phyloP scores from a whole-genome alignment of 768 basidiomycete genomes.

The Leccinum truebloodii region DNA sequence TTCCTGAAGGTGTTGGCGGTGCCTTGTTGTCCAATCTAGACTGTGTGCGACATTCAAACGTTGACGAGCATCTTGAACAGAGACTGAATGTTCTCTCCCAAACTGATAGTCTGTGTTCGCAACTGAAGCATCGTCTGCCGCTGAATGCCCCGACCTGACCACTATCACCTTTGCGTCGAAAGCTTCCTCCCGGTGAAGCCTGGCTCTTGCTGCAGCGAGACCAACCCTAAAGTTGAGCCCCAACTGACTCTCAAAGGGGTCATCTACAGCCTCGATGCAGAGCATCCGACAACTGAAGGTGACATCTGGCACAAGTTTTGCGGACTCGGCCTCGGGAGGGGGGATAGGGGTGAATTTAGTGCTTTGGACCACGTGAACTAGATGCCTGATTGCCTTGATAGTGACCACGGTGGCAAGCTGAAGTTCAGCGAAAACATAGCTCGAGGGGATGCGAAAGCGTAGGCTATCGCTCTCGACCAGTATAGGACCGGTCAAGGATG shows the following conservation, averaged over 20 bases:
- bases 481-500: constrained; percentile 40
- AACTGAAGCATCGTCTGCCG: constrained; percentile 34
- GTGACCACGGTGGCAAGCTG: constrained; percentile 69
- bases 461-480: constrained; percentile 60
- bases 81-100: constrained; percentile 60
- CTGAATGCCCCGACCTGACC: constrained; percentile 39
- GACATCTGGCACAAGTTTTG: constrained; percentile 71
- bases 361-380: constrained; percentile 53
- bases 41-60: constrained; percentile 71
- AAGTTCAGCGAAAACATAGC: constrained; percentile 74
- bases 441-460: constrained; percentile 77
- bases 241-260: constrained; percentile 77
- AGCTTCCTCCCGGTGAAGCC: constrained; percentile 76
- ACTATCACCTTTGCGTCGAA: constrained; percentile 79
- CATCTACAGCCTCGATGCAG: constrained; percentile 79
- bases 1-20: constrained; percentile 47
- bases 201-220: constrained; percentile 63
- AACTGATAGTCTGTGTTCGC: constrained; percentile 64
- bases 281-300: constrained; percentile 58
- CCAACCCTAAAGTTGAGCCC: constrained; percentile 77
- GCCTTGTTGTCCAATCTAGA: constrained; percentile 68
- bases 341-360: constrained; percentile 56
- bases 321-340: constrained; percentile 67
- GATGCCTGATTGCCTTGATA: constrained; percentile 73
- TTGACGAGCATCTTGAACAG: constrained; percentile 68